A percentile compares a stretch with the other conserved stretches of the same genome.
phyloP scores from a whole-genome alignment of 768 basidiomycete species.

The Lentinula guzmanii region DNA sequence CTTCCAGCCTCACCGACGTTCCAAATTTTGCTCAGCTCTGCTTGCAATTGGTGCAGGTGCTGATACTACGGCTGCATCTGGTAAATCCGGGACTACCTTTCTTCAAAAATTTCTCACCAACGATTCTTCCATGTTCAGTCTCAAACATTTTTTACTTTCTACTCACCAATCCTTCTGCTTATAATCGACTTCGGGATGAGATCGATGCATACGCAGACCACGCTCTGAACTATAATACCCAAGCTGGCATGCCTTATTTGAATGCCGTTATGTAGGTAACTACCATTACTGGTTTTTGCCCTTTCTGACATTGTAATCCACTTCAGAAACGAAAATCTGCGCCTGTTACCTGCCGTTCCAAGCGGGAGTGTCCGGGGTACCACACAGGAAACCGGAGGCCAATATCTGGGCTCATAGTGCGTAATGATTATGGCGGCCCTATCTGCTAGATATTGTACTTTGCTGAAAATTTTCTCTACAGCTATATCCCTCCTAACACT shows the following conservation, averaged over 20 bases:
- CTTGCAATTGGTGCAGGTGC: conserved; percentile 37
- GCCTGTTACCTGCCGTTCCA: conserved; percentile 43
- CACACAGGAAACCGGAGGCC: conserved; percentile 27
- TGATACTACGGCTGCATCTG: conserved; percentile 31
- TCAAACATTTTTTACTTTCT: conserved; percentile 28
- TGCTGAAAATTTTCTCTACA: conserved; percentile 11
- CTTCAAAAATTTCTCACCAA: background rate
- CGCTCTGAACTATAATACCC: conserved; percentile 18
- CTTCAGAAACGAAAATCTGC: conserved; percentile 42
- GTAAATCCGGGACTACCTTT: background rate
- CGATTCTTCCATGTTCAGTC: conserved; percentile 8
- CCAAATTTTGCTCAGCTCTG: background rate
- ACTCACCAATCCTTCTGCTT: conserved; percentile 27
- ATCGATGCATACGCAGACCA: conserved; percentile 24
- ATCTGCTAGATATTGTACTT: no score
- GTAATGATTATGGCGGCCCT: conserved; percentile 9
- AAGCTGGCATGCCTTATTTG: conserved; percentile 27
- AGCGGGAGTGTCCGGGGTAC: conserved; percentile 39
- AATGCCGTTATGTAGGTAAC: conserved; percentile 27
- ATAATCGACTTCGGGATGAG: conserved; percentile 27
- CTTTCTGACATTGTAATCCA: background rate
- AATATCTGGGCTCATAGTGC: conserved; percentile 33
- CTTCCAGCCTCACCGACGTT: no score
- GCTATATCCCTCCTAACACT: conserved; percentile 40
- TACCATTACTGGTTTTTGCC: background rate